Conservation (phyloP, 331 rosid species). For the Telfairia occidentalis region DNA sequence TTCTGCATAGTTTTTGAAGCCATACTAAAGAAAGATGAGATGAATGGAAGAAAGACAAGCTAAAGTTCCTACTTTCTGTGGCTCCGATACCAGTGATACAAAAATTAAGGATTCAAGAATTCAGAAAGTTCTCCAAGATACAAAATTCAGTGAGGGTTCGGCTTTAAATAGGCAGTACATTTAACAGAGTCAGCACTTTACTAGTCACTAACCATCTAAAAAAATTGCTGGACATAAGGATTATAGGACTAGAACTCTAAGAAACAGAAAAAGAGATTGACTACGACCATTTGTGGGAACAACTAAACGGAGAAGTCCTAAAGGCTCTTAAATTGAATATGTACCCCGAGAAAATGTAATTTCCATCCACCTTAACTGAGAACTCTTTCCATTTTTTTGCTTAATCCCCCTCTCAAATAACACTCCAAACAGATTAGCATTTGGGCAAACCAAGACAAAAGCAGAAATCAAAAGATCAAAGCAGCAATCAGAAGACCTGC, state of each 20-base stretch:
- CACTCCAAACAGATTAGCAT: background rate
- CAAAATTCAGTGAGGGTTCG: background rate
- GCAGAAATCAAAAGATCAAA: background rate
- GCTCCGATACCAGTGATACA: background rate
- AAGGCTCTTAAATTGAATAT: background rate
- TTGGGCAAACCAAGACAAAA: background rate
- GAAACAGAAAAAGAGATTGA: background rate
- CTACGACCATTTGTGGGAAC: background rate
- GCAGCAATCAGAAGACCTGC: background rate
- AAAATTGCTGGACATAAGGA: background rate
- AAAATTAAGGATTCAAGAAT: background rate
- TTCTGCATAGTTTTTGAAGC: no score
- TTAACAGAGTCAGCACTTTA: background rate
- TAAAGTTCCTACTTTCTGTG: background rate
- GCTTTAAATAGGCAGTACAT: background rate
- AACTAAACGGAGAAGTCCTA: background rate
- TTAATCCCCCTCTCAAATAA: background rate
- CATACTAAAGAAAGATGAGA: background rate
- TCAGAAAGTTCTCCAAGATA: background rate
- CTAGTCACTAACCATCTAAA: background rate
- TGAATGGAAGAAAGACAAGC: background rate
- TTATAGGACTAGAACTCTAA: background rate
- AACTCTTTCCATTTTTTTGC: background rate
- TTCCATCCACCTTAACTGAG: background rate
- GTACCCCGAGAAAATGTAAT: background rate